phyloP scores from a whole-genome alignment of 1,284 basidiomycete genomes.

The Taiwanofungus camphoratus region DNA sequence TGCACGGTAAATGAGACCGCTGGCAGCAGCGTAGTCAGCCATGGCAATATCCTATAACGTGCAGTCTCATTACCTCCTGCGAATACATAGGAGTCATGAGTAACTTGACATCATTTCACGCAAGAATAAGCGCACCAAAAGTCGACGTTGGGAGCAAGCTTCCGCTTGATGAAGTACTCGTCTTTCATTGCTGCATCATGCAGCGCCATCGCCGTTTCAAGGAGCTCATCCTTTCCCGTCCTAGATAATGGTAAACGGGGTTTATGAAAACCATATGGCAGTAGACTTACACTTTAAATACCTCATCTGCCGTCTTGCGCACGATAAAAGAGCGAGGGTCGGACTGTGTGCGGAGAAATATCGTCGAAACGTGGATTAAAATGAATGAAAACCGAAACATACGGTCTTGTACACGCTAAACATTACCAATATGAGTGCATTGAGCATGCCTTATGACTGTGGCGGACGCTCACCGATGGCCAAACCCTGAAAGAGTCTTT shows the following conservation, averaged over 20 bases:
- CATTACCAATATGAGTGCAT: neutral
- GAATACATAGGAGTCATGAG: neutral
- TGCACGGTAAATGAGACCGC: constrained; percentile 80
- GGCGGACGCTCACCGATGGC: constrained; percentile 55
- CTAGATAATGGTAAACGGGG: constrained; percentile 28
- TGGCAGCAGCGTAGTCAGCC: constrained; percentile 25
- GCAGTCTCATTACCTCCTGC: constrained; percentile 37
- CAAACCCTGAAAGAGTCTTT: constrained; percentile 82
- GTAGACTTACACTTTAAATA: constrained; percentile 67
- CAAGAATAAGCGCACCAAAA: constrained; percentile 66
- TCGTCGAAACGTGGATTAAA: neutral
- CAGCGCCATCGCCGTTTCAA: constrained; percentile 83
- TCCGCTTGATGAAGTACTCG: constrained; percentile 76
- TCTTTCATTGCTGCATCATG: constrained; percentile 86
- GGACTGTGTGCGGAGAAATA: constrained; percentile 40
- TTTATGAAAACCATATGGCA: neutral
- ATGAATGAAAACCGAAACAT: constrained; percentile 20
- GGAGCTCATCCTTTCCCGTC: constrained; percentile 75
- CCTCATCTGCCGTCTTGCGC: constrained; percentile 81
- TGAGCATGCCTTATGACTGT: too few species aligned
- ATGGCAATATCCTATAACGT: too few species aligned
- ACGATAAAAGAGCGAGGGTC: constrained; percentile 87
- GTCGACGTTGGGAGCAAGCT: constrained; percentile 77
- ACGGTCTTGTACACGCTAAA: constrained; percentile 75
- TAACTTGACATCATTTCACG: neutral